Evolutionary conservation across 2,329 filamentous ascomycete species (phyloP).

Genomic region (Lasiodiplodia hormozganensis): DNA sequence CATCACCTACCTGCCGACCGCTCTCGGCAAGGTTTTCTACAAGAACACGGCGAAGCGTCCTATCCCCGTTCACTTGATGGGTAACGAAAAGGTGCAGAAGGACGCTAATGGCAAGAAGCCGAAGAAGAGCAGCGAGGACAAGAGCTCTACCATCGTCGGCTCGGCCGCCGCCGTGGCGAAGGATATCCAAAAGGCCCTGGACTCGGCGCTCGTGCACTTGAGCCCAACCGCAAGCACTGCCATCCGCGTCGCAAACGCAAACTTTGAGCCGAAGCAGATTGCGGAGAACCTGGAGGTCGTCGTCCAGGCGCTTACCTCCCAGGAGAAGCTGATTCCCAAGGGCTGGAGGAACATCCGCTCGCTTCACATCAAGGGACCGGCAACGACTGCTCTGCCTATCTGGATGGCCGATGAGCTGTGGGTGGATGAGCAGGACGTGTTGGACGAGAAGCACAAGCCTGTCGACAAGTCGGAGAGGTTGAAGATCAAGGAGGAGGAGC

Average conservation of each 20-base stretch:
- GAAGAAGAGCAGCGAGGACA: constrained; percentile 42
- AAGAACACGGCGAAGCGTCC: constrained; percentile 82
- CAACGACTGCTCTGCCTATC: constrained; percentile 88
- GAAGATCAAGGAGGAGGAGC: constrained; percentile 21
- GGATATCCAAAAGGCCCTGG: constrained; percentile 80
- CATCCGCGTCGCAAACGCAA: constrained; percentile 78
- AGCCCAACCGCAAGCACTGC: constrained; percentile 80
- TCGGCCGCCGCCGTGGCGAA: constrained; percentile 72
- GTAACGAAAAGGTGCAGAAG: constrained; percentile 68
- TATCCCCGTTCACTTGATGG: constrained; percentile 77
- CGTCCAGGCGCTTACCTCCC: constrained; percentile 59
- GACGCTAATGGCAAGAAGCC: constrained; percentile 55
- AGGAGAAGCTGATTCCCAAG: constrained; percentile 78
- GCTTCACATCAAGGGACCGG: constrained; percentile 88
- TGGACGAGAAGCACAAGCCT: constrained; percentile 57
- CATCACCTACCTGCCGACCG: constrained; percentile 71
- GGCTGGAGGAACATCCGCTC: constrained; percentile 86
- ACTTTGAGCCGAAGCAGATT: constrained; percentile 76
- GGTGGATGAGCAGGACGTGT: constrained; percentile 77
- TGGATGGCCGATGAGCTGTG: constrained; percentile 94
- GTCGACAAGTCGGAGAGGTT: constrained; percentile 35
- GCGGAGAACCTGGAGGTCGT: constrained; percentile 82
- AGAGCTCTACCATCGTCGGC: constrained; percentile 53
- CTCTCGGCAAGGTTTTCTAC: constrained; percentile 93
- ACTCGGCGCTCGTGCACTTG: constrained; percentile 80